These are phyloP conservation scores for Botrytis fabae DNA, from an alignment of 2,329 filamentous ascomycete genomes.

Conservation along the genomic window DNA sequence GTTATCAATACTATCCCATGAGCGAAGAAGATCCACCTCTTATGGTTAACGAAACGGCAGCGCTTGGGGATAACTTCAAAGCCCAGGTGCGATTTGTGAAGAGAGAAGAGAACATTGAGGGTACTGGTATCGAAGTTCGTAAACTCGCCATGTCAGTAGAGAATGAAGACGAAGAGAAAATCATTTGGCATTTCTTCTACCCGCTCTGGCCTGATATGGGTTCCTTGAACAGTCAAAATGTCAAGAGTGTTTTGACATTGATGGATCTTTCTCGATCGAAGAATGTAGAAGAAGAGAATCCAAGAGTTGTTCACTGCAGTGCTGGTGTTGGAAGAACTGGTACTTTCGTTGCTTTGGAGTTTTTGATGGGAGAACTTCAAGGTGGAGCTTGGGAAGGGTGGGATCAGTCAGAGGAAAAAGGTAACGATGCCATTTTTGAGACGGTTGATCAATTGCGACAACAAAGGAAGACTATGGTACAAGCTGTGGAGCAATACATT, in stretches of 20 bases:
- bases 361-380: conserved; percentile 79
- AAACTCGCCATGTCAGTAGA: conserved; percentile 60
- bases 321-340: conserved; percentile 92
- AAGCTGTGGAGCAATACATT: conserved; percentile 77
- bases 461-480: conserved; percentile 94
- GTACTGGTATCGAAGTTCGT: conserved; percentile 69
- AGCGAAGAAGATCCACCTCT: conserved; percentile 52
- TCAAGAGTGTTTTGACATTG: conserved; percentile 66
- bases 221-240: conserved; percentile 69
- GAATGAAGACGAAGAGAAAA: conserved; percentile 54
- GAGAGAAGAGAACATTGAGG: conserved; percentile 52
- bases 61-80: conserved; percentile 66
- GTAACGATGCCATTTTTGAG: conserved; percentile 70
- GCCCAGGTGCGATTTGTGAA: conserved; percentile 64
- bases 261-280: conserved; percentile 66
- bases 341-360: conserved; percentile 95
- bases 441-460: conserved; percentile 79
- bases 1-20: conserved; percentile 81
- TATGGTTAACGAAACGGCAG: conserved; percentile 61
- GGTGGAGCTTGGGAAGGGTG: conserved; percentile 56
- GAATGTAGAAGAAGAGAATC: conserved; percentile 58
- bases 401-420: conserved; percentile 40
- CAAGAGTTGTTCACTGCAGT: conserved; percentile 83
- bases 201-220: conserved; percentile 88
- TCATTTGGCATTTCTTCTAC: conserved; percentile 83